Evolutionary conservation across 257 asterid species (phyloP).

Genomic region (Penstemon eatonii): DNA sequence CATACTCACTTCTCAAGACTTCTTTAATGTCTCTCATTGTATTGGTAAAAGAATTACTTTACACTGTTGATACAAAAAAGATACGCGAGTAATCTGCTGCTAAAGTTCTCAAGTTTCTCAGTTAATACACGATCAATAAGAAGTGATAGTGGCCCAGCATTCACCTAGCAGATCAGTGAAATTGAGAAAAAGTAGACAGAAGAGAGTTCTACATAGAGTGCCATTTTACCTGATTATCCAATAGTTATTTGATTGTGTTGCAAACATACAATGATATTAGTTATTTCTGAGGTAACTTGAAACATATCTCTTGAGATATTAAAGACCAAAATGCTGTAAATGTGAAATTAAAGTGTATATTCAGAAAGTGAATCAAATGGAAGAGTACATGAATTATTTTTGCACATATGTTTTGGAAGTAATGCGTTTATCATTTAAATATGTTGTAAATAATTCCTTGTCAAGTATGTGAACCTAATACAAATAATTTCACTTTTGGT

Average conservation of each 20-base stretch:
- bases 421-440: too few species aligned
- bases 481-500: too few species aligned
- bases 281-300: too few species aligned
- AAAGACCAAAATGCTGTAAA: too few species aligned
- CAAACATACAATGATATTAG: conserved; percentile 71
- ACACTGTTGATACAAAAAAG: conserved; percentile 39
- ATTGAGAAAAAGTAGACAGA: conserved; percentile 21
- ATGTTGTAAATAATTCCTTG: too few species aligned
- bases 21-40: conserved; percentile 53
- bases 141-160: conserved; percentile 55
- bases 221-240: conserved; percentile 77
- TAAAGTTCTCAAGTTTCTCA: conserved; percentile 50
- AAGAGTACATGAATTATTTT: too few species aligned
- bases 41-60: conserved; percentile 44
- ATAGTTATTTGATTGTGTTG: conserved; percentile 69
- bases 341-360: too few species aligned
- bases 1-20: conserved; percentile 51
- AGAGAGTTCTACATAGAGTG: conserved; percentile 18
- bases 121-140: conserved; percentile 57
- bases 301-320: too few species aligned
- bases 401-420: too few species aligned
- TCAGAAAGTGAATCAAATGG: too few species aligned
- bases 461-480: too few species aligned
- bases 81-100: conserved; percentile 40
- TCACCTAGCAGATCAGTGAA: conserved; percentile 70